Conservation (phyloP, 2,329 filamentous ascomycete species). For the Phaeosphaeria sp. region DNA sequence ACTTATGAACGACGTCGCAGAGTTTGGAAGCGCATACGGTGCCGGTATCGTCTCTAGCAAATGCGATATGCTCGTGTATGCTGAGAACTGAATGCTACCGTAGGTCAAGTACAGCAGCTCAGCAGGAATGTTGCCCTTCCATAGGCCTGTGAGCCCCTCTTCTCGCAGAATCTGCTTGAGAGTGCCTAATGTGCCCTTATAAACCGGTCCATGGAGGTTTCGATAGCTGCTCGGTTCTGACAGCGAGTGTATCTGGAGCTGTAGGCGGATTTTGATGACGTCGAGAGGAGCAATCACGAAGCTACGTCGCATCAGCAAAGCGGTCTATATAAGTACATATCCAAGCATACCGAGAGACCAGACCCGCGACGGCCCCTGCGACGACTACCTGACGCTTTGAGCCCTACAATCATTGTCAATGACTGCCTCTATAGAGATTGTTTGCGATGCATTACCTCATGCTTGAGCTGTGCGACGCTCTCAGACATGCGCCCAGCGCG, state of each 20-base stretch:
- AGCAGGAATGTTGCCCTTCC: constrained; percentile 97
- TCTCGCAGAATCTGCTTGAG: constrained; percentile 76
- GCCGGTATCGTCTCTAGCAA: constrained; percentile 64
- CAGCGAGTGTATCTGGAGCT: constrained; percentile 87
- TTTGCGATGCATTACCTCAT: constrained; percentile 62
- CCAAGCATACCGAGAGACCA: constrained; percentile 79
- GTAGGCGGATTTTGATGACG: constrained; percentile 96
- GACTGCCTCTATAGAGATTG: neutral
- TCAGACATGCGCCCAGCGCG: constrained; percentile 67
- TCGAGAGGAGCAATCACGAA: constrained; percentile 96
- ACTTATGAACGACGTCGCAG: constrained; percentile 80
- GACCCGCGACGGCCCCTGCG: constrained; percentile 76
- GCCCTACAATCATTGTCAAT: constrained; percentile 55
- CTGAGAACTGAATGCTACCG: constrained; percentile 85
- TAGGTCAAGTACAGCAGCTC: constrained; percentile 95
- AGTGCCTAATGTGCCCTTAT: constrained; percentile 80
- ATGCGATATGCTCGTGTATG: constrained; percentile 79
- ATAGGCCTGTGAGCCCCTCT: constrained; percentile 85
- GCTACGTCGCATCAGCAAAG: constrained; percentile 52
- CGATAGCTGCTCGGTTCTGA: constrained; percentile 71
- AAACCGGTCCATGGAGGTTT: constrained; percentile 56
- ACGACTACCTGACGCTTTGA: constrained; percentile 70
- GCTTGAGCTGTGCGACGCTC: constrained; percentile 68
- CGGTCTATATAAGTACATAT: neutral
- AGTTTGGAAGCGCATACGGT: constrained; percentile 62